phyloP scores from a whole-genome alignment of 1,139 yeast species.

The Diutina pseudorugosa region DNA sequence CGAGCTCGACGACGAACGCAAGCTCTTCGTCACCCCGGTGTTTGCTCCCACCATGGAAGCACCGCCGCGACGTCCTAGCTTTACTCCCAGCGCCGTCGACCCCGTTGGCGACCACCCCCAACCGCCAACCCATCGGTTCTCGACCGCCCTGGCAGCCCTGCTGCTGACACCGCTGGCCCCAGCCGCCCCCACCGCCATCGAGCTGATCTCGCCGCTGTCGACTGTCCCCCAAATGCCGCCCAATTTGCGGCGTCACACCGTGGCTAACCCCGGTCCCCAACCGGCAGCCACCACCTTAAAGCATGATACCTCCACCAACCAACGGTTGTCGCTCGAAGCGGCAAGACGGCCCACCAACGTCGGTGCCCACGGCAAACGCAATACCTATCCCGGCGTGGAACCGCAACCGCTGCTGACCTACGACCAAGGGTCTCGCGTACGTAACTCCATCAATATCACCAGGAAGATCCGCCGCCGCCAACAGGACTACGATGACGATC shows the following conservation, averaged over 20 bases:
- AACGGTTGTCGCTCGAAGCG: neutral
- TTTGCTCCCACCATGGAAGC: neutral
- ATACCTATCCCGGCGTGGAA: neutral
- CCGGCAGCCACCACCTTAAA: neutral
- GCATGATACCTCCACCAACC: neutral
- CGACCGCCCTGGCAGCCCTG: neutral
- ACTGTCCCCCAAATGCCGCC: neutral
- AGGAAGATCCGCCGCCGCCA: neutral
- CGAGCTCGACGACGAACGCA: slow-evolving; percentile 1
- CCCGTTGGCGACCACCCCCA: neutral
- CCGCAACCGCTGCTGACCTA: neutral
- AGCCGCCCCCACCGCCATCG: neutral
- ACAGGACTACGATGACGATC: slow-evolving; percentile 37
- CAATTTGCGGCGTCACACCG: neutral
- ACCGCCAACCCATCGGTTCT: neutral
- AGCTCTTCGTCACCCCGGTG: neutral
- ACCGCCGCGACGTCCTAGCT: neutral
- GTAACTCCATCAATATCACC: neutral
- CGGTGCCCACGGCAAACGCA: neutral
- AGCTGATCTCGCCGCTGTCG: neutral
- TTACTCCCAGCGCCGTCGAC: neutral
- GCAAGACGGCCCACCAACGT: neutral
- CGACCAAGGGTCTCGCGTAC: neutral
- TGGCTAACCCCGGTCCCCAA: neutral
- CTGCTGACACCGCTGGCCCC: neutral